A percentile compares a stretch with the other conserved stretches of the same genome.
phyloP scores from a whole-genome alignment of 345 rosid species.

The Psidium guajava region DNA sequence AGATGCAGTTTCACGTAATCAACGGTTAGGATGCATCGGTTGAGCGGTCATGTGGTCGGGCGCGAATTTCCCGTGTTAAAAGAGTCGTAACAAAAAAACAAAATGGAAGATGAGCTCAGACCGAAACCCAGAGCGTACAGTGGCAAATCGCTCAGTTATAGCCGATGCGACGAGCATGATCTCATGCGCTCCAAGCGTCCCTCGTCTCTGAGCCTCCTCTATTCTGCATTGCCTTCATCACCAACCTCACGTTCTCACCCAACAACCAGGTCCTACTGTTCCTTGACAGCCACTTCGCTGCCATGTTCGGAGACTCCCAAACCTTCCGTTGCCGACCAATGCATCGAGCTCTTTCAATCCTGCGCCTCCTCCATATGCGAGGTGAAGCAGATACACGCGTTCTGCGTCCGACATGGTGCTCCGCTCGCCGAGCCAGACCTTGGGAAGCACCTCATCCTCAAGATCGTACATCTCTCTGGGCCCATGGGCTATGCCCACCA shows the following conservation, averaged over 20 bases:
- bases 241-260: not conserved
- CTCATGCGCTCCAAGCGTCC: not conserved
- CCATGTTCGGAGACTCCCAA: not conserved
- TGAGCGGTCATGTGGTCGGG: not conserved
- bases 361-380: conserved; percentile 32
- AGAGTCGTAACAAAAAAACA: not conserved
- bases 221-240: not conserved
- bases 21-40: not conserved
- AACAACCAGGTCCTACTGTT: not conserved
- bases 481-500: conserved; percentile 50
- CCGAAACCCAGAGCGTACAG: not conserved
- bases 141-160: not conserved
- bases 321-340: conserved; percentile 22
- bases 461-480: conserved; percentile 42
- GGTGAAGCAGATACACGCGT: conserved; percentile 59
- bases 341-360: conserved; percentile 38
- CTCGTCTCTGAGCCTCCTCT: not conserved
- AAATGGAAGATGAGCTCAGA: not conserved
- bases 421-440: conserved; percentile 24
- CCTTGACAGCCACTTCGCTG: not conserved
- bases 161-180: not conserved
- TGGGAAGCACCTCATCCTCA: conserved; percentile 52
- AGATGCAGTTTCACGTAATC: not conserved
- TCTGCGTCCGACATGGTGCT: conserved; percentile 57
- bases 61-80: not conserved